Conservation (phyloP, 805 yeast genomes). For the Blastobotrys terrestris region DNA sequence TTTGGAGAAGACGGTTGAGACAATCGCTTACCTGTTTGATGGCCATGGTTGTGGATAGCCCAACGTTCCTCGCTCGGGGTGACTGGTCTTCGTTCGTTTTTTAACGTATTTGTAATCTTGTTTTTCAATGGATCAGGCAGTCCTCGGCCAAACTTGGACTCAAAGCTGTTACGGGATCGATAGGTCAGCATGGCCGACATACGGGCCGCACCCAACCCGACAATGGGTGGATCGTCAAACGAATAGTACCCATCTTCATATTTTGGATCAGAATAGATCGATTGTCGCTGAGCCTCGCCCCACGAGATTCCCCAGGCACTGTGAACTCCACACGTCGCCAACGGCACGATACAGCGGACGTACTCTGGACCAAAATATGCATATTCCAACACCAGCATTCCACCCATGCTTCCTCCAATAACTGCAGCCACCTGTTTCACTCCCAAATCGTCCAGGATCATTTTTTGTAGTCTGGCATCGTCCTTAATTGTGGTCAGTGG, state of each 20-base stretch:
- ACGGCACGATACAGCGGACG: constrained; percentile 66
- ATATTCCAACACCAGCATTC: constrained; percentile 91
- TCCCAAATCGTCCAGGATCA: constrained; percentile 72
- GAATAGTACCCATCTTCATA: constrained; percentile 86
- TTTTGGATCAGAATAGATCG: constrained; percentile 91
- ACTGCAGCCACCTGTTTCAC: constrained; percentile 77
- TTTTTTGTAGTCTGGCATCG: constrained; percentile 73
- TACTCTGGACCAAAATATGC: constrained; percentile 61
- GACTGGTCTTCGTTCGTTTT: constrained; percentile 23
- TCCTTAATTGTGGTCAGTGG: constrained; percentile 93
- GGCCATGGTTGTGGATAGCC: constrained; percentile 86
- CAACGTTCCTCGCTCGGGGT: constrained; percentile 65
- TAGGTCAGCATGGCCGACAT: constrained; percentile 95
- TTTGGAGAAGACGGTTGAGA: constrained; percentile 2
- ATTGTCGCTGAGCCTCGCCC: constrained; percentile 98
- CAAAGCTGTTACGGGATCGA: constrained; percentile 87
- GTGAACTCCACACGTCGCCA: constrained; percentile 91
- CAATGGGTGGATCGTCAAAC: constrained; percentile 68
- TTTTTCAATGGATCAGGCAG: constrained; percentile 45
- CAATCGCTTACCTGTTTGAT: constrained; percentile 30
- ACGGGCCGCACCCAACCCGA: constrained; percentile 92
- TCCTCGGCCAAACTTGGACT: constrained; percentile 83
- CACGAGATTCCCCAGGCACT: constrained; percentile 99
- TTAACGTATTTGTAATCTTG: constrained; percentile 28
- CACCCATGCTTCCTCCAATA: constrained; percentile 99